Conservation (phyloP, 176 grass and related monocot genomes). For the Carex littledalei region DNA sequence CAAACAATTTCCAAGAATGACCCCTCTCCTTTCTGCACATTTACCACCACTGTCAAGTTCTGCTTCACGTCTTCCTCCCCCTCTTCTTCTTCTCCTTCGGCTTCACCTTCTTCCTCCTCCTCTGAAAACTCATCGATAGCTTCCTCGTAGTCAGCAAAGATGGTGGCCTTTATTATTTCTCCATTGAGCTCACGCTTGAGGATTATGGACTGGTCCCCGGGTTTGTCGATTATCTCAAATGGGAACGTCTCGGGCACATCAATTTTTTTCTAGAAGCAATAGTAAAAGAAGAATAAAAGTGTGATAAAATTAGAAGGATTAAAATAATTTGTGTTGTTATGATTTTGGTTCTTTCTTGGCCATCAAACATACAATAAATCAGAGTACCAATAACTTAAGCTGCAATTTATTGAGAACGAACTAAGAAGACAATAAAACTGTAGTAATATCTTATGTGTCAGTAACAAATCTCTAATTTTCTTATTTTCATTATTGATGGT, state of each 20-base stretch:
- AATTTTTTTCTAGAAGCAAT: conserved; percentile 45
- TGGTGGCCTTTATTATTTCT: conserved; percentile 64
- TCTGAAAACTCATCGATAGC: conserved; percentile 35
- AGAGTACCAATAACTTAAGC: not conserved
- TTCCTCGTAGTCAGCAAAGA: conserved; percentile 55
- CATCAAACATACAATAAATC: not conserved
- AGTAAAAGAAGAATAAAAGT: not conserved
- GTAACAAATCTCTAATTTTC: not conserved
- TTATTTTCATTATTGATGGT: not conserved
- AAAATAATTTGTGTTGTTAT: not conserved
- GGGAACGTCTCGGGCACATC: conserved; percentile 66
- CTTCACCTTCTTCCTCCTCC: conserved; percentile 38
- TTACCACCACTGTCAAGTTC: conserved; percentile 61
- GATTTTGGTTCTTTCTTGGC: not conserved
- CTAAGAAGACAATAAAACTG: not conserved
- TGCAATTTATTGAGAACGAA: not conserved
- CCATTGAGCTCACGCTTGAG: conserved; percentile 57
- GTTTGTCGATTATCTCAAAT: conserved; percentile 78
- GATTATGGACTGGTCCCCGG: conserved; percentile 65
- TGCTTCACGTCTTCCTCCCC: conserved; percentile 41
- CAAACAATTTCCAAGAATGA: conserved; percentile 74
- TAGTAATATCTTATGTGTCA: not conserved
- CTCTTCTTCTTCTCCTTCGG: conserved; percentile 11
- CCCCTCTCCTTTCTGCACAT: conserved; percentile 50
- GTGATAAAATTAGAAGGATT: not conserved